A percentile compares a stretch with the other conserved stretches of the same genome.
phyloP scores from a whole-genome alignment of 225 moss, liverwort and hornwort species.

The Physcomitrellopsis africana region DNA sequence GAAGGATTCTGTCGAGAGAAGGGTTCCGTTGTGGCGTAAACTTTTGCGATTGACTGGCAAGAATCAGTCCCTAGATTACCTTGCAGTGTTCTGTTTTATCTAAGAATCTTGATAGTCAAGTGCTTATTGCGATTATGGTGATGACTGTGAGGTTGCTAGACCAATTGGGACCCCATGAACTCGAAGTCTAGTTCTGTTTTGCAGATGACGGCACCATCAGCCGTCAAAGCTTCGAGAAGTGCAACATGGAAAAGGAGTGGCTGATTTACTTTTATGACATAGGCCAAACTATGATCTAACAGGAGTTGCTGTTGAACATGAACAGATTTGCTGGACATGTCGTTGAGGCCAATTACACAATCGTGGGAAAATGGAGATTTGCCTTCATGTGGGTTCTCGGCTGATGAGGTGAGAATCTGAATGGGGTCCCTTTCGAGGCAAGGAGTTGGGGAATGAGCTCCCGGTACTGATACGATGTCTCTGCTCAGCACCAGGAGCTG shows the following conservation, averaged over 20 bases:
- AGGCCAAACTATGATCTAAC: constrained; percentile 16
- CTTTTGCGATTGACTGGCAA: constrained; percentile 76
- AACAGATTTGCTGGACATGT: constrained; percentile 94
- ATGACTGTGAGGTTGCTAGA: no score
- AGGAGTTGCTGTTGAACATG: constrained; percentile 5
- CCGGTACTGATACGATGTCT: not conserved
- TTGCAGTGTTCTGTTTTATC: not conserved
- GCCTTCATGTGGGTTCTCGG: constrained; percentile 70
- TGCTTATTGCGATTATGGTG: not conserved
- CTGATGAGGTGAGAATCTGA: constrained; percentile 62
- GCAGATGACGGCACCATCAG: not conserved
- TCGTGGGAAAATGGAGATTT: constrained; percentile 91
- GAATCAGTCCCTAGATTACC: constrained; percentile 24
- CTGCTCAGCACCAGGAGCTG: no score
- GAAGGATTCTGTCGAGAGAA: constrained; percentile 24
- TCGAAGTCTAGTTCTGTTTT: no score
- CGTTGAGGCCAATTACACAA: constrained; percentile 77
- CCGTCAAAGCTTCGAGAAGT: no score
- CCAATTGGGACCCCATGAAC: no score
- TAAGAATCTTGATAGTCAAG: not conserved
- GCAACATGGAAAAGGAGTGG: no score
- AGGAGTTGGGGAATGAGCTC: constrained; percentile 22
- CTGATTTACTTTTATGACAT: no score
- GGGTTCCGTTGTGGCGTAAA: constrained; percentile 72
- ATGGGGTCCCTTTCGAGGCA: not conserved